Conservation (phyloP, 306 rosid genomes). For the Vigna radiata region DNA sequence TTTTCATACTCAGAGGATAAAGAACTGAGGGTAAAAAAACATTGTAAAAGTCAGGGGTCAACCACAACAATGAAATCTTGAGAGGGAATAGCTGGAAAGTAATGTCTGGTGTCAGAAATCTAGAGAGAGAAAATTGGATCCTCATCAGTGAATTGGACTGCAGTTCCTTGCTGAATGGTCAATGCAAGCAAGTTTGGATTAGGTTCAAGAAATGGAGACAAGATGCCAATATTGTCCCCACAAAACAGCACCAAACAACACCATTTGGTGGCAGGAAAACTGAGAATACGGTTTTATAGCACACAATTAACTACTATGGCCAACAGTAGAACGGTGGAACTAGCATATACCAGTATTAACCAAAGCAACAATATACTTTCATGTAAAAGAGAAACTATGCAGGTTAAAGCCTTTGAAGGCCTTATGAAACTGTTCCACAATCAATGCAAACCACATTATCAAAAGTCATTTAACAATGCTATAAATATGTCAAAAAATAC, state of each 20-base stretch:
- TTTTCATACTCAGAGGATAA: neutral
- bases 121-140: neutral
- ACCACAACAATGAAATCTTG: neutral
- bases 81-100: neutral
- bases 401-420: slow-evolving; percentile 1
- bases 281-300: no score
- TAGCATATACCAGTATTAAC: neutral
- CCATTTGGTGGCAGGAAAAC: neutral
- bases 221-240: neutral
- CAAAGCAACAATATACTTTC: slow-evolving; percentile 25
- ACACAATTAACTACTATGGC: no score
- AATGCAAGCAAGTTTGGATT: neutral
- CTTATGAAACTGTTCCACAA: slow-evolving; percentile 4
- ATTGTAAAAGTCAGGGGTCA: neutral
- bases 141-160: neutral
- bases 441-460: slow-evolving; percentile 12
- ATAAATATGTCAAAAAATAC: neutral
- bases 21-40: neutral
- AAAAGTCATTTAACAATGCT: slow-evolving; percentile 24
- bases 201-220: neutral
- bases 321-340: neutral
- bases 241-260: neutral
- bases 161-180: no score
- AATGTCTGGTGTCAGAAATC: neutral
- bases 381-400: slow-evolving; percentile 29